Evolutionary conservation across 2,329 filamentous ascomycete species (phyloP).

Genomic region (Talaromyces sp.): DNA sequence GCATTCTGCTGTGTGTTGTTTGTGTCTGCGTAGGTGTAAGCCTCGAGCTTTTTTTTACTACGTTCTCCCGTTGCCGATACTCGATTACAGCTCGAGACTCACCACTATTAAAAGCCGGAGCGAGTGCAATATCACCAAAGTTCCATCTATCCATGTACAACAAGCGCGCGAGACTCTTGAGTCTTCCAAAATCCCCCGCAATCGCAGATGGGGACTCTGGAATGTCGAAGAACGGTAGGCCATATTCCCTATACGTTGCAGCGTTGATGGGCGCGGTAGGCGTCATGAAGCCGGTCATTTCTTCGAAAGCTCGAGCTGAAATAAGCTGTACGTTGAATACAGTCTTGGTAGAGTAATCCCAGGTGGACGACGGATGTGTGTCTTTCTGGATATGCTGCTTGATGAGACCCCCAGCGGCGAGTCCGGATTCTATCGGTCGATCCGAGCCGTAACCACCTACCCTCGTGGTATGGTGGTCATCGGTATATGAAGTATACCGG

Average conservation of each 20-base stretch:
- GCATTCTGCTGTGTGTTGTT: background rate
- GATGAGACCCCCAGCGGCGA: background rate
- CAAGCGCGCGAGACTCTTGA: background rate
- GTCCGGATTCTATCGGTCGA: background rate
- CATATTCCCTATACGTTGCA: background rate
- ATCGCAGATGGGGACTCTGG: background rate
- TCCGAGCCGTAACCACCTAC: too few species aligned
- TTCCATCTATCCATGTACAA: background rate
- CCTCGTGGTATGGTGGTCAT: background rate
- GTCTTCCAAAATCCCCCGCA: background rate
- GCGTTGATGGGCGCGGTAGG: background rate
- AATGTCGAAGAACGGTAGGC: background rate
- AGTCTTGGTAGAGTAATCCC: background rate
- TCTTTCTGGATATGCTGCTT: background rate
- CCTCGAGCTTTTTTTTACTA: background rate
- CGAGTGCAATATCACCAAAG: background rate
- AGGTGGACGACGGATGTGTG: background rate
- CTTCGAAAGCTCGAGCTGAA: background rate
- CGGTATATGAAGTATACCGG: too few species aligned
- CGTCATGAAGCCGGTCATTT: background rate
- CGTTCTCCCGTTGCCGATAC: background rate
- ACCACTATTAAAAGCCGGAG: background rate
- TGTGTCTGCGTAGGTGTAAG: background rate
- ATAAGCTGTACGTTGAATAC: background rate
- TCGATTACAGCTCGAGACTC: background rate